These are phyloP conservation scores for Candida freyschussii DNA, from an alignment of 1,139 yeast genomes.

Conservation along the genomic window DNA sequence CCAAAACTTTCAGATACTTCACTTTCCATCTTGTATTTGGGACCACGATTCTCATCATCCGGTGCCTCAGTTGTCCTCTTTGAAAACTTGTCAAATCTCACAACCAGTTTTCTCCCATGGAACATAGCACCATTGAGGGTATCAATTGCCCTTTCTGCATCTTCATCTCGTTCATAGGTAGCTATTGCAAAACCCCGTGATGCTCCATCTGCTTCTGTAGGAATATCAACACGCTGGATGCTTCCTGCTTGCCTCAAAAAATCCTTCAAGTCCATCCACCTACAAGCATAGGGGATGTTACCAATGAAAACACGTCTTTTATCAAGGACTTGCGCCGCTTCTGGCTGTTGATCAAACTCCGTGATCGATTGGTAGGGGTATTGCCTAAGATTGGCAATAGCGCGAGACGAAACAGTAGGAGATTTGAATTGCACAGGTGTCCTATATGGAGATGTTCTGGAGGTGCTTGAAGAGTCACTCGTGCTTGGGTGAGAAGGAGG, in stretches of 20 bases:
- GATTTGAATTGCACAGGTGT: slow-evolving; percentile 5
- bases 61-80: slow-evolving; percentile 2
- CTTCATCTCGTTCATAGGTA: slow-evolving; percentile 51
- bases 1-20: background rate
- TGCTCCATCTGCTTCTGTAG: slow-evolving; percentile 57
- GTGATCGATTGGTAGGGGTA: slow-evolving; percentile 23
- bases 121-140: slow-evolving; percentile 56
- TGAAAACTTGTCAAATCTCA: slow-evolving; percentile 53
- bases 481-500: slow-evolving; percentile 1
- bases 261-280: slow-evolving; percentile 52
- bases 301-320: slow-evolving; percentile 48
- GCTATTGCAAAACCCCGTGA: slow-evolving; percentile 79
- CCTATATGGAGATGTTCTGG: slow-evolving; percentile 3
- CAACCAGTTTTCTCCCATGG: slow-evolving; percentile 65
- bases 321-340: slow-evolving; percentile 23
- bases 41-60: background rate
- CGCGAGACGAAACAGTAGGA: slow-evolving; percentile 17
- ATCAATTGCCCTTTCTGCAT: slow-evolving; percentile 57
- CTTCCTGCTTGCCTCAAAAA: slow-evolving; percentile 38
- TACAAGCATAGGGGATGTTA: slow-evolving; percentile 52
- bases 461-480: slow-evolving; percentile 1
- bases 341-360: slow-evolving; percentile 9
- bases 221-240: slow-evolving; percentile 52
- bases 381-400: slow-evolving; percentile 19
- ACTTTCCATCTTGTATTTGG: background rate